Evolutionary conservation across 2,329 filamentous ascomycete species (phyloP).

Genomic region (Colletotrichum viniferum): DNA sequence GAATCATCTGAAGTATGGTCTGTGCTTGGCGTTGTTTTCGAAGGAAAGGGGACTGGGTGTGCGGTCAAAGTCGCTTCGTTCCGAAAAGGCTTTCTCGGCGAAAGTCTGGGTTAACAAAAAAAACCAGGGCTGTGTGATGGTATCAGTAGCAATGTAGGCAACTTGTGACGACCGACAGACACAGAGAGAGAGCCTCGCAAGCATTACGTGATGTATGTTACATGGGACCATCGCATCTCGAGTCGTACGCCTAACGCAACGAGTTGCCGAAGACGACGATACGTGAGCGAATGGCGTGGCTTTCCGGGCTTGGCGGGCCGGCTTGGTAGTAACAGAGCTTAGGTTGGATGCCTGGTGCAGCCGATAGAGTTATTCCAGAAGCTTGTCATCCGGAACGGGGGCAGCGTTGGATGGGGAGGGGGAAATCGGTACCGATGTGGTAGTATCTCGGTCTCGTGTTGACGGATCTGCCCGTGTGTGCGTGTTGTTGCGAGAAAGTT

Average conservation of each 20-base stretch:
- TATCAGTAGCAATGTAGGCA: neutral
- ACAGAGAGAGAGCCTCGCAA: neutral
- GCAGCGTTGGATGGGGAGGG: neutral
- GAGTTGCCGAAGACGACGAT: neutral
- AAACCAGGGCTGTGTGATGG: neutral
- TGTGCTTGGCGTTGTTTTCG: neutral
- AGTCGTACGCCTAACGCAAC: neutral
- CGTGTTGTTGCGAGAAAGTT: neutral
- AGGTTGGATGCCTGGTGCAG: neutral
- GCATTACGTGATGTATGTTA: neutral
- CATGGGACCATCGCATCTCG: neutral
- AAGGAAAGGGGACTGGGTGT: neutral
- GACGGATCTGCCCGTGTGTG: neutral
- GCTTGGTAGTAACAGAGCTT: neutral
- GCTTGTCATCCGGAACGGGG: neutral
- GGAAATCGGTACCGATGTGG: neutral
- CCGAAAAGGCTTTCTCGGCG: neutral
- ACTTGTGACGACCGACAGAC: neutral
- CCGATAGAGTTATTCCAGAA: conserved; percentile 5
- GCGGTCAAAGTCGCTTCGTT: neutral
- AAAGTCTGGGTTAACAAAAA: neutral
- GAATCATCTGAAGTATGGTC: conserved; percentile 10
- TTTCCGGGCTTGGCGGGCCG: neutral
- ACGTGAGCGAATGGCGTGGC: neutral
- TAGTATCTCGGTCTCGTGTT: neutral